phyloP scores from a whole-genome alignment of 192 early-diverging fungal species.

The Coemansia sp. region DNA sequence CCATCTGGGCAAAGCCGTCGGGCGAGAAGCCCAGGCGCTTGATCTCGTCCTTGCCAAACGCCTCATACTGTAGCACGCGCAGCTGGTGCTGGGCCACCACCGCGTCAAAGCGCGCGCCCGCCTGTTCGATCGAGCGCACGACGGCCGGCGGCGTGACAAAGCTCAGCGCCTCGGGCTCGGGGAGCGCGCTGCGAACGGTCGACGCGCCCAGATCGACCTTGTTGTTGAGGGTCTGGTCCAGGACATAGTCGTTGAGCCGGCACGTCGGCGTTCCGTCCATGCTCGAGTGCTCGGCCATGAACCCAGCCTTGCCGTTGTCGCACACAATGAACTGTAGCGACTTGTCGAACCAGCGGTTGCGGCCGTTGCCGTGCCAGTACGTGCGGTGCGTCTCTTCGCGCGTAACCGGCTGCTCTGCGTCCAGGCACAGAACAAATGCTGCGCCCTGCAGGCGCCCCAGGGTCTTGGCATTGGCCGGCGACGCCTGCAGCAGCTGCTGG shows the following conservation, averaged over 20 bases:
- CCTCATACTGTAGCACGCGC: conserved; percentile 59
- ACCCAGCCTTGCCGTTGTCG: conserved; percentile 96
- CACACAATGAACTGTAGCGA: conserved; percentile 92
- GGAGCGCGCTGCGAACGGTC: conserved; percentile 53
- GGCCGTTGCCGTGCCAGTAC: conserved; percentile 95
- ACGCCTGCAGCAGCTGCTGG: conserved; percentile 56
- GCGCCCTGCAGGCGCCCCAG: conserved; percentile 82
- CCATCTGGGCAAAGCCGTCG: conserved; percentile 90
- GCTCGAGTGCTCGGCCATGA: conserved; percentile 86
- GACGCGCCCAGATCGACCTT: conserved; percentile 69
- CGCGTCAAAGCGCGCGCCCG: conserved; percentile 73
- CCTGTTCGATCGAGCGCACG: conserved; percentile 57
- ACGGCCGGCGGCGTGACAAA: conserved; percentile 64
- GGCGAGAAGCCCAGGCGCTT: conserved; percentile 77
- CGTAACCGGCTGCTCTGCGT: conserved; percentile 80
- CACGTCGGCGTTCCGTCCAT: conserved; percentile 94
- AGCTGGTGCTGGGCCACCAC: conserved; percentile 77
- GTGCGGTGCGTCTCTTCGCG: conserved; percentile 80
- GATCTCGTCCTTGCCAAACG: conserved; percentile 80
- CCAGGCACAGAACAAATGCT: conserved; percentile 85
- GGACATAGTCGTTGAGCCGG: conserved; percentile 81
- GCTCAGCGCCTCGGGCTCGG: conserved; percentile 60
- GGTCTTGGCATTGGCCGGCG: conserved; percentile 62
- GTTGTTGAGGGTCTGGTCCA: conserved; percentile 49
- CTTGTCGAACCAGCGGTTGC: conserved; percentile 98